Conservation (phyloP, 2,329 filamentous ascomycete genomes). For the Trichoderma koningiopsis region DNA sequence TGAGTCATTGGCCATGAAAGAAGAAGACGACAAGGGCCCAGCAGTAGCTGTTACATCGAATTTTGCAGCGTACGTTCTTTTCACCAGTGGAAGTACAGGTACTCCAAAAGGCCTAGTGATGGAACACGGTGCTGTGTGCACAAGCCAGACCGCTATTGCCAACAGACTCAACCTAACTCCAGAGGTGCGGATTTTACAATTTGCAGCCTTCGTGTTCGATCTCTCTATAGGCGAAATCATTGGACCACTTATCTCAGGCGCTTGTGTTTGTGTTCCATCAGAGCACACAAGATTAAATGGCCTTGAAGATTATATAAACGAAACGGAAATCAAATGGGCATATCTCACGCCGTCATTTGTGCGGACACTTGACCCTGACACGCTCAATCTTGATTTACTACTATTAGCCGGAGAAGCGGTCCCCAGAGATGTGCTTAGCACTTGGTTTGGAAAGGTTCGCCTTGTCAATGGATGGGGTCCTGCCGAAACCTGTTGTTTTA, state of each 20-base stretch:
- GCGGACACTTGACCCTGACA: background rate
- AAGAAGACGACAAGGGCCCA: background rate
- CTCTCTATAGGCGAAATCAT: conserved; percentile 26
- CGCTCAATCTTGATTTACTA: conserved; percentile 6
- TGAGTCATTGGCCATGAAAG: background rate
- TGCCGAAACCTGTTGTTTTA: conserved; percentile 42
- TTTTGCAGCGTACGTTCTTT: conserved; percentile 2
- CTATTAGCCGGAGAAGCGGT: conserved; percentile 23
- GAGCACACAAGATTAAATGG: conserved; percentile 23
- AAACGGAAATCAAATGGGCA: background rate
- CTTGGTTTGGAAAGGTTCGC: conserved; percentile 33
- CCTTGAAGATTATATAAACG: conserved; percentile 13
- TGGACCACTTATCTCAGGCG: conserved; percentile 22
- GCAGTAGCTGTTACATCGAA: background rate
- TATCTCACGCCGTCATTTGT: conserved; percentile 18
- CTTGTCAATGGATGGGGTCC: conserved; percentile 47
- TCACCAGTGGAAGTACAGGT: too few relatives aligned
- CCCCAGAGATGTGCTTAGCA: background rate
- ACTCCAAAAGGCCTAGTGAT: conserved; percentile 14
- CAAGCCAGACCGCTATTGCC: conserved; percentile 1
- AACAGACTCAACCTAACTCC: conserved; percentile 3
- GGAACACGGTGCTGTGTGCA: conserved; percentile 19
- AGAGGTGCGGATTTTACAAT: conserved; percentile 9
- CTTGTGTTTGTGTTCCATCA: conserved; percentile 30
- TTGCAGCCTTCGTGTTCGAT: conserved; percentile 28